Evolutionary conservation across 345 rosid genomes (phyloP), one percentile per base, ranked within the genome.

Genomic region (Eucalyptus caleyi): DNA sequence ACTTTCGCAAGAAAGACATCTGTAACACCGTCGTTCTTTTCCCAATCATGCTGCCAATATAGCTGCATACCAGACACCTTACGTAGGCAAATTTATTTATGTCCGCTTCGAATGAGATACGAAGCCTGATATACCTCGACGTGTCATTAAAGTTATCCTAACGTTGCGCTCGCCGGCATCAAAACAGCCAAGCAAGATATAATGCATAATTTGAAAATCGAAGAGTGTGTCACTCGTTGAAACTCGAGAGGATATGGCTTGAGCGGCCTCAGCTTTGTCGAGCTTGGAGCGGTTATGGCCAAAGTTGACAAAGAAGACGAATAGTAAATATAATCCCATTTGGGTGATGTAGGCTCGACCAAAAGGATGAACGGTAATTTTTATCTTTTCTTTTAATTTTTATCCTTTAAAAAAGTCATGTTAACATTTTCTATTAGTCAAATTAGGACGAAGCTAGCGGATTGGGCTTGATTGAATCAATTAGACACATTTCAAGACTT

Each of bases 391-490:
- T 7, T 51, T 51, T 51, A 16, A 18, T 27, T 60, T 60, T 60
- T 27, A 4, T 56, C 27, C 2, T 56, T 56, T 10, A 56, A 13
- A 62, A 60, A 13, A 62, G n/a, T 0, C 8, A 27, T 14, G 32
- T 13, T 12, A 62, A 12, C 5, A 27, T 27, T 11, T 60, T 59
- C 2, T 12, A 11, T 27, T 26, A 60, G 2, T 27, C 34, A 62
- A 27, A 62, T 62, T 62, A 2, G 16, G 32, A 62, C 0, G 3
- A 3, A 62, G 4, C 8, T 62, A 62, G 13, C 0, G 34, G 4
- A 27, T 62, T 62, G 16, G 16, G 7, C 69, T 60, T 27, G 32
- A 27, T 27, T 26, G 69, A 62, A 62, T 4, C 1, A 0, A 27
- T 62, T 62, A 13, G 32, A 27, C n/a, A 56, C 1, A 0, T 56